A percentile compares a stretch with the other conserved stretches of the same genome.
Evolutionary conservation across 73 alveolate species (phyloP).

Genomic region (Paramecium bursaria): DNA sequence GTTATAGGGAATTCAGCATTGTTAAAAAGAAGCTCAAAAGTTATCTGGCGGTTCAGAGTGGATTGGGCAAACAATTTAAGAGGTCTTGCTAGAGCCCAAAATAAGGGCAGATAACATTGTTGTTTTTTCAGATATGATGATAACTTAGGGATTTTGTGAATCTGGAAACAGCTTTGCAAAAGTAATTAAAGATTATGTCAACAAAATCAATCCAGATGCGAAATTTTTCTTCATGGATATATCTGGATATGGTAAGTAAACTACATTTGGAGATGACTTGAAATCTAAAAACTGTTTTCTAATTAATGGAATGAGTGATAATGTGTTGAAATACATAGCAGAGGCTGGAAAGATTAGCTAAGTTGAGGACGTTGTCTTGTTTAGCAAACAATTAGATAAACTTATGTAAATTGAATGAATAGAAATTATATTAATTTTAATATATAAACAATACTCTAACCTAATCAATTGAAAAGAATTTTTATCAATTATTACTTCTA

Average conservation of each 20-base stretch:
- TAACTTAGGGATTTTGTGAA: conserved; percentile 6
- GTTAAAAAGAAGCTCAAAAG: too few species aligned
- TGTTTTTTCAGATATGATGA: conserved; percentile 58
- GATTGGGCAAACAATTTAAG: conserved; percentile 64
- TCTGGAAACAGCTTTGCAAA: conserved; percentile 3
- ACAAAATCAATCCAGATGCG: conserved; percentile 50
- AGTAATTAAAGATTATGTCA: conserved; percentile 19
- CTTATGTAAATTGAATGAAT: too few species aligned
- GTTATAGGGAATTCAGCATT: too few species aligned
- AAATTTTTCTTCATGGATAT: conserved; percentile 31
- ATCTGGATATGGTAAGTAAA: conserved; percentile 50
- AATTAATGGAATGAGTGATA: conserved; percentile 45
- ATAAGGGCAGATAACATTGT: conserved; percentile 37
- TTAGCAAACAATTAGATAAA: conserved; percentile 10
- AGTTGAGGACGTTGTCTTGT: conserved; percentile 11
- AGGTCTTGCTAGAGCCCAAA: conserved; percentile 15
- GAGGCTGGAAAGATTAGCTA: conserved; percentile 18
- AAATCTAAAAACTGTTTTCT: conserved; percentile 26
- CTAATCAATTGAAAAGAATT: too few species aligned
- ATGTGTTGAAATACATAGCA: conserved; percentile 7
- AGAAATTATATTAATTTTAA: too few species aligned
- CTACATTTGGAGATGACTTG: conserved; percentile 41
- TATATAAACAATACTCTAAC: too few species aligned
- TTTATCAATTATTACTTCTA: too few species aligned
- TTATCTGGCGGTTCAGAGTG: too few species aligned